Evolutionary conservation across 805 yeast genomes (phyloP), one percentile per base, ranked within the genome.

Genomic region (Candida michaelii): DNA sequence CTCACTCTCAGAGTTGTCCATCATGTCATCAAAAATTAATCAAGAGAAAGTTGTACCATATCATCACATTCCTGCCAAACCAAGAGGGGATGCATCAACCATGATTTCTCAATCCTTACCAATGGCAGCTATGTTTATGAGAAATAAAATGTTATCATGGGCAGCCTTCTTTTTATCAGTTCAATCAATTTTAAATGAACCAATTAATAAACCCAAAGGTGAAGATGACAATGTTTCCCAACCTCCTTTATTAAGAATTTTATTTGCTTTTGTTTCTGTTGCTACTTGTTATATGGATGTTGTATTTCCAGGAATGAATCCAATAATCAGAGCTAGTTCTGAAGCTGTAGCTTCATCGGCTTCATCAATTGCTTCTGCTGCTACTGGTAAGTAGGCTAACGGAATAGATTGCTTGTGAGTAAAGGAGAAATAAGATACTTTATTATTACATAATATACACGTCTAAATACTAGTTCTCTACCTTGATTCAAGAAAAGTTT

Each of bases 41-140:
- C 54, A 58, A 48, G 67, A 63, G 33, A 54, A 62, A 37, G 65
- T 63, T 10, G 55, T 65, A 13, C 68, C 66, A 59, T 63, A 76
- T 63, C 55, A 55, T 41, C 82, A 77, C 53, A 55, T 58, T n/a
- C 72, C 77, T 39, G 74, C 78, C 29, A 73, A 73, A 49, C 65
- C 73, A 18, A 65, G 76, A 23, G 52, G 66, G n/a, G 73, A 73
- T 46, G 66, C 74, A 6, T 57, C 74, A 1, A 30, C 49, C 27
- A 66, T 76, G 60, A 64, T 77, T 35, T 61, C 77, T 31, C 85
- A 76, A 58, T 69, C 82, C 13, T 73, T 80, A 64, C 85, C 85
- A 24, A 77, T 80, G 82, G 82, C 82, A 3, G 85, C 85, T 36
- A 78, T 80, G 80, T 80, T 80, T 60, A 69, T 80, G 76, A 75